Evolutionary conservation across 257 asterid genomes (phyloP).

Genomic region (Solanum arcanum): DNA sequence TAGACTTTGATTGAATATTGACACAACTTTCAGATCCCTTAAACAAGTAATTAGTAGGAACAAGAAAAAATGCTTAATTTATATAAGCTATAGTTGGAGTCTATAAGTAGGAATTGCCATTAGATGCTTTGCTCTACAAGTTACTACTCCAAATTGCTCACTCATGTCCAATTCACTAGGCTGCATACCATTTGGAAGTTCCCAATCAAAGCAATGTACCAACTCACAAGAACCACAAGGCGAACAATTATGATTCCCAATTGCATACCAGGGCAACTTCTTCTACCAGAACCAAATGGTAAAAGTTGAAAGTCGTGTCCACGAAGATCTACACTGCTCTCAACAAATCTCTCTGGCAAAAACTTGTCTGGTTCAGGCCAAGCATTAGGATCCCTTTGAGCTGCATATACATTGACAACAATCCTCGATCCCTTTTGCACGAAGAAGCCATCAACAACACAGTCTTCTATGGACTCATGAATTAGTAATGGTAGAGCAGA

Average conservation of each 20-base stretch:
- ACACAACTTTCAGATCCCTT: no score
- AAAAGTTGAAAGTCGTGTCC: constrained; percentile 14
- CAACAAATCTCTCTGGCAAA: constrained; percentile 10
- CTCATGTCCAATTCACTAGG: constrained; percentile 18
- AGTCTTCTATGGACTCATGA: constrained; percentile 11
- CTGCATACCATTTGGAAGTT: constrained; percentile 1
- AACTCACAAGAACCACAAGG: constrained; percentile 6
- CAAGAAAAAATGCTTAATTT: not conserved
- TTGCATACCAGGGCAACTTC: constrained; percentile 18
- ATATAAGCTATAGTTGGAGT: not conserved
- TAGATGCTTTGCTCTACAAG: constrained; percentile 7
- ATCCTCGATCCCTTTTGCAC: not conserved
- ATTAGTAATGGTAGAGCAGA: constrained; percentile 11
- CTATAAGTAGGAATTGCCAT: not conserved
- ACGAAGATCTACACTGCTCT: not conserved
- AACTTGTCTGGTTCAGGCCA: constrained; percentile 18
- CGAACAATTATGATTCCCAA: constrained; percentile 8
- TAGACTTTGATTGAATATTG: no score
- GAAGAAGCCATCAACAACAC: constrained; percentile 7
- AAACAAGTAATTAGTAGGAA: no score
- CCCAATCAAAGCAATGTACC: constrained; percentile 20
- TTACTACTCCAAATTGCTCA: constrained; percentile 14
- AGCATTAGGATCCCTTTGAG: constrained; percentile 6
- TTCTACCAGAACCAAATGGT: constrained; percentile 18
- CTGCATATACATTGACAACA: constrained; percentile 5